Evolutionary conservation across 2,329 filamentous ascomycete species (phyloP).

Genomic region (Neofusicoccum umdonicola): DNA sequence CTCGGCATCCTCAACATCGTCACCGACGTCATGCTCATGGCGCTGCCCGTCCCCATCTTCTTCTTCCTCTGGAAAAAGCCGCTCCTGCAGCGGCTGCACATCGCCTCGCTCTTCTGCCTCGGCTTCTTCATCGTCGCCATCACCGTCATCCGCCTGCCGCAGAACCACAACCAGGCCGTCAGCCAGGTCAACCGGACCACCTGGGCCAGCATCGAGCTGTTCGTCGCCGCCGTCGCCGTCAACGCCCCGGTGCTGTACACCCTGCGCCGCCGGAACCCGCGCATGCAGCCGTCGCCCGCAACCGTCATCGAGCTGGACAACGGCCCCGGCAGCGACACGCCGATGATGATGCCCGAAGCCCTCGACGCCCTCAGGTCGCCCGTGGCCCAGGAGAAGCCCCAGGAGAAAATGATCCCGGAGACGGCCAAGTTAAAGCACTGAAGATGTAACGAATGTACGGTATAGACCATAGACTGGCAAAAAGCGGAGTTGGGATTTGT

Average conservation of each 20-base stretch:
- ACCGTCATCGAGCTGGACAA: not conserved
- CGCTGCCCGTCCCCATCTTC: not conserved
- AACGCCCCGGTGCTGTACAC: constrained; percentile 1
- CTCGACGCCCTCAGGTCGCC: not conserved
- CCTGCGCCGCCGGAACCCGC: not conserved
- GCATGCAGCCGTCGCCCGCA: not conserved
- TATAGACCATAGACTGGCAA: too few relatives aligned
- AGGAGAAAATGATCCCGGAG: not conserved
- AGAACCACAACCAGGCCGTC: constrained; percentile 8
- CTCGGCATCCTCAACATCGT: not conserved
- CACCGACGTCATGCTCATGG: constrained; percentile 7
- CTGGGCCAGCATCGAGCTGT: constrained; percentile 6
- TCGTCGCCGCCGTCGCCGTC: not conserved
- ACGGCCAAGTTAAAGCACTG: not conserved
- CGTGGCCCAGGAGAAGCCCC: too few relatives aligned
- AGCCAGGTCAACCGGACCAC: constrained; percentile 11
- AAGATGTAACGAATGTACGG: too few relatives aligned
- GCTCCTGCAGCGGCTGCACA: not conserved
- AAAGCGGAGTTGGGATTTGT: too few relatives aligned
- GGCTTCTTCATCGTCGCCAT: constrained; percentile 7
- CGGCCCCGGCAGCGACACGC: not conserved
- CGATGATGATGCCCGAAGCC: not conserved
- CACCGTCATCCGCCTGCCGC: constrained; percentile 1
- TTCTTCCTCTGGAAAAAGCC: not conserved
- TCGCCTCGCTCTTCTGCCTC: constrained; percentile 1